Evolutionary conservation across 129 eudicot genomes (phyloP), one percentile per base, ranked within the genome.

Genomic region (Centella asiatica): DNA sequence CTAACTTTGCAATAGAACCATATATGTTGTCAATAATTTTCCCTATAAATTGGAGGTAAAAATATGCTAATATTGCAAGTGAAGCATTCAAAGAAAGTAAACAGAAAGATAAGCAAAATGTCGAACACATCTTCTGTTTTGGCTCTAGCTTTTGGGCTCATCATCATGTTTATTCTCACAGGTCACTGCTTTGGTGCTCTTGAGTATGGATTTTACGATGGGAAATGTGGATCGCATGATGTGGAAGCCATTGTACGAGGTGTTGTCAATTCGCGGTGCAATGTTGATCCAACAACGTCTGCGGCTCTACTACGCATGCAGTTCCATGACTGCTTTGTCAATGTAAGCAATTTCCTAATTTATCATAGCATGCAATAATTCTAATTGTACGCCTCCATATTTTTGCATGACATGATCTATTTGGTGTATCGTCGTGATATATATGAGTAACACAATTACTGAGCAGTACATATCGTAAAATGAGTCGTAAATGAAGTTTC

Each of bases 301-400:
- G 88, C 95, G 0, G 87, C 85, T 69, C 77, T 89, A 2, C 68
- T 85, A 13, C 90, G 90, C 24, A 66, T 89, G 95, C 81, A 75
- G 15, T 89, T 89, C 61, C 97, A 89, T 66, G 90, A 89, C 26
- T 85, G 95, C 71, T 89, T 85, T 58, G 88, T 82, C 44, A 80
- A 66, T 25, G 95, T 78, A 76, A 59, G 36, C 12, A 52, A 2
- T 0, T 11, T 25, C 23, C 11, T 5, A 9, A 17, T 24, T 5
- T 2, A 14, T 22, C 13, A 50, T 3, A 0, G 2, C 0, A 1
- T 0, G 2, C 0, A 1, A 1, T 24, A 51, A 51, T 13, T 24
- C 11, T 10, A 10, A 24, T 1, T 0, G 11, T 25, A 0, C 1
- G 13, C n/a, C 6, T 14, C 6, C 15, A 44, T 14, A 44, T 15